Conservation (phyloP, 2,329 filamentous ascomycete genomes). For the Pseudohalonectria lignicola region DNA sequence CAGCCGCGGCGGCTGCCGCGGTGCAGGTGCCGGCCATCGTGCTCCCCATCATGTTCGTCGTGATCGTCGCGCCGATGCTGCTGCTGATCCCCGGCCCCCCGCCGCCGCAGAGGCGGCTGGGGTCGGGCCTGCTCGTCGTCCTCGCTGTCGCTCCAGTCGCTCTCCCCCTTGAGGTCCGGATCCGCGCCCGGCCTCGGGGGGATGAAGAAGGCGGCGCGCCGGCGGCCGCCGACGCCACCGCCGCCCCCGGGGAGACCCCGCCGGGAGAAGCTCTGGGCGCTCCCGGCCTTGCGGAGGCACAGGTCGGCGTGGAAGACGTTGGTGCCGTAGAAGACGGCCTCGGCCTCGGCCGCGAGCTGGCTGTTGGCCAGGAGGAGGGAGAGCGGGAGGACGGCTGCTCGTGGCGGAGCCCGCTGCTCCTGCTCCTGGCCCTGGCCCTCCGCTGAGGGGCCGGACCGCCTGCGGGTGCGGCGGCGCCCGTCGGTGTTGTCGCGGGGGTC, state of each 20-base stretch:
- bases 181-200: not conserved
- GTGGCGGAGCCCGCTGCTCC: too few species aligned
- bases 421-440: not conserved
- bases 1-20: not conserved
- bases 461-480: not conserved
- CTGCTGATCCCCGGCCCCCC: too few species aligned
- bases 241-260: too few species aligned
- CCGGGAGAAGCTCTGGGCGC: too few species aligned
- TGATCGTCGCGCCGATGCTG: not conserved
- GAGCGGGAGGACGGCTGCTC: not conserved
- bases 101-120: not conserved
- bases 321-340: slow-evolving; percentile 14
- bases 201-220: slow-evolving; percentile 2
- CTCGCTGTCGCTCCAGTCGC: slow-evolving; percentile 1
- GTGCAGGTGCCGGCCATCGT: not conserved
- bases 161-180: not conserved
- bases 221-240: not conserved
- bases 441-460: too few species aligned
- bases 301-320: slow-evolving; percentile 15
- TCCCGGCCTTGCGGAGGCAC: too few species aligned
- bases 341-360: slow-evolving; percentile 11
- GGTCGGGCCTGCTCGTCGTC: not conserved
- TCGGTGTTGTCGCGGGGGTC: slow-evolving; percentile 2
- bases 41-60: not conserved
- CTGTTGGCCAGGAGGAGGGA: slow-evolving; percentile 12